These are phyloP conservation scores for Nothophaeocryptopus gaeumannii DNA, from an alignment of 2,329 filamentous ascomycete genomes.

Conservation along the genomic window DNA sequence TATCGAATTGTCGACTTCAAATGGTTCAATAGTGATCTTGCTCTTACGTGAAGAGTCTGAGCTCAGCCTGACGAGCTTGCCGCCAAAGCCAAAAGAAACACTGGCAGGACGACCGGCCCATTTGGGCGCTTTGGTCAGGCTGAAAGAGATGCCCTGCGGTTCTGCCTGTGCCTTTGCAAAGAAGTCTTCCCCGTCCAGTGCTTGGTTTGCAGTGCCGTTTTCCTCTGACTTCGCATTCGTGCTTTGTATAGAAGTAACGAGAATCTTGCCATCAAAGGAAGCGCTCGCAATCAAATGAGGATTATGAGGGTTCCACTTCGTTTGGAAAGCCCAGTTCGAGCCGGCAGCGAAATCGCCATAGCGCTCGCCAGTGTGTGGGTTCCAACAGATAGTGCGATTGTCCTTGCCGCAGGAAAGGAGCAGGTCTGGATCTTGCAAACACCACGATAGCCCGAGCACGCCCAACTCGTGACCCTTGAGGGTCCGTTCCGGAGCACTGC, in stretches of 20 bases:
- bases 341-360: conserved; percentile 94
- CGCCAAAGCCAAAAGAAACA: conserved; percentile 91
- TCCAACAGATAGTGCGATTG: conserved; percentile 94
- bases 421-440: conserved; percentile 81
- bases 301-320: conserved; percentile 89
- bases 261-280: conserved; percentile 95
- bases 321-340: conserved; percentile 99
- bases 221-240: conserved; percentile 72
- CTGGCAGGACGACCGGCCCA: conserved; percentile 86
- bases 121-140: conserved; percentile 77
- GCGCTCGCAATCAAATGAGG: conserved; percentile 90
- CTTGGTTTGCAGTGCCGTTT: conserved; percentile 61
- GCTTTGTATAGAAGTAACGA: conserved; percentile 89
- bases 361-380: conserved; percentile 81
- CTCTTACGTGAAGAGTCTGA: conserved; percentile 65
- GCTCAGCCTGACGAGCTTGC: conserved; percentile 78
- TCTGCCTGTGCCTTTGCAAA: conserved; percentile 91
- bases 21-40: conserved; percentile 79
- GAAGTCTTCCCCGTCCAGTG: conserved; percentile 89
- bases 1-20: conserved; percentile 81
- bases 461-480: conserved; percentile 92
- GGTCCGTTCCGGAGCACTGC: conserved; percentile 85
- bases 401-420: conserved; percentile 94
- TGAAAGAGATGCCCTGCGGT: conserved; percentile 86
- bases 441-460: conserved; percentile 93